A percentile compares a stretch with the other conserved stretches of the same genome.
Conservation (phyloP, 495 filamentous ascomycete genomes). For the Trichocladium uniseriatum region DNA sequence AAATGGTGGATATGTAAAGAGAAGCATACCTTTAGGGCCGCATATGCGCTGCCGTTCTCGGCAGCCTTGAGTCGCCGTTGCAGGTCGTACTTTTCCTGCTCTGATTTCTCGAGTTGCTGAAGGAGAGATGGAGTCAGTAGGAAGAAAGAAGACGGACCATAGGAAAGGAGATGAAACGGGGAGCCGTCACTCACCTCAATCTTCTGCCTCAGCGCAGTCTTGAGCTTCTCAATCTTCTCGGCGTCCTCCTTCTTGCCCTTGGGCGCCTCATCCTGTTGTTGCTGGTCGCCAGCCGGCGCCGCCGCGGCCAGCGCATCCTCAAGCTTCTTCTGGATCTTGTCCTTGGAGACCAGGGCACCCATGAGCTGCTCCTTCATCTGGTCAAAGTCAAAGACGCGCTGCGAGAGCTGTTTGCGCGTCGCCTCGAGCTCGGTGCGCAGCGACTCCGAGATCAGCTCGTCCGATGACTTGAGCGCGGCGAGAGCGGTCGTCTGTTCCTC, state of each 20-base stretch:
- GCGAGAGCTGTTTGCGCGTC: constrained; percentile 34
- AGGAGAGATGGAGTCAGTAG: constrained; percentile 1
- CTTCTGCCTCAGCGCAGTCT: constrained; percentile 37
- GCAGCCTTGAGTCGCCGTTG: constrained; percentile 38
- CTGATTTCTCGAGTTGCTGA: constrained; percentile 43
- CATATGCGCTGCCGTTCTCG: constrained; percentile 34
- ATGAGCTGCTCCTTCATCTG: constrained; percentile 44
- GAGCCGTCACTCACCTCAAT: constrained; percentile 34
- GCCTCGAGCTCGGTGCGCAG: constrained; percentile 42
- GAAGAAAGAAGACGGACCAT: background rate
- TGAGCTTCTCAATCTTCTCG: constrained; percentile 44
- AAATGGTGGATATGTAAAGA: background rate
- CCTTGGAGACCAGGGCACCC: constrained; percentile 43
- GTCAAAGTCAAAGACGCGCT: constrained; percentile 37
- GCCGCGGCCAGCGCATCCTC: constrained; percentile 26
- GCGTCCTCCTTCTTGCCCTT: constrained; percentile 40
- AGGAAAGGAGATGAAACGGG: background rate
- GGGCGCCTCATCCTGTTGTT: constrained; percentile 5
- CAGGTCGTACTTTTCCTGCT: constrained; percentile 39
- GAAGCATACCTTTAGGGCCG: constrained; percentile 41
- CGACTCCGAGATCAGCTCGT: constrained; percentile 43
- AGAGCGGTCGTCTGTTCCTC: constrained; percentile 39
- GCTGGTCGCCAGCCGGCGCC: background rate
- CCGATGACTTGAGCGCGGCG: constrained; percentile 43
- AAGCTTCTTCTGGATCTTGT: constrained; percentile 44